A percentile compares a stretch with the other conserved stretches of the same genome.
Conservation (phyloP, 371 early-diverging fungal species). For the Mucor racemosus region DNA sequence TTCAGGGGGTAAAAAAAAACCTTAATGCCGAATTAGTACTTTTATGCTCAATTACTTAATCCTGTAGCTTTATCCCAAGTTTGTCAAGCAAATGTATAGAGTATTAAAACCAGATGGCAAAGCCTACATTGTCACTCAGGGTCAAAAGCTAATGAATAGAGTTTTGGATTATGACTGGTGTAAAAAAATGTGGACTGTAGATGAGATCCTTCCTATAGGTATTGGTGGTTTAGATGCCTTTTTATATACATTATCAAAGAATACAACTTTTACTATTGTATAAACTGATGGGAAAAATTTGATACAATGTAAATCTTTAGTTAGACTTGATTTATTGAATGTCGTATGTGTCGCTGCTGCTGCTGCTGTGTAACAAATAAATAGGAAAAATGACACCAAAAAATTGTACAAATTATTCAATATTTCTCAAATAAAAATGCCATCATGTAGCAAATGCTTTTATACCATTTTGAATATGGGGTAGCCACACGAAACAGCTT, state of each 20-base stretch:
- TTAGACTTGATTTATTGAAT: too few species aligned
- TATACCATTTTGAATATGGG: too few species aligned
- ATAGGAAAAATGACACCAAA: too few species aligned
- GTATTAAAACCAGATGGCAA: constrained; percentile 37
- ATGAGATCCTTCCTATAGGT: constrained; percentile 31
- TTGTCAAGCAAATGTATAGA: constrained; percentile 41
- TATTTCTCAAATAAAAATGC: too few species aligned
- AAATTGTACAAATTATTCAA: too few species aligned
- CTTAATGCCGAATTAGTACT: not conserved
- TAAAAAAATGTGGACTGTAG: constrained; percentile 32
- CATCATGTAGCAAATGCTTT: too few species aligned
- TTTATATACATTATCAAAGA: constrained; percentile 38
- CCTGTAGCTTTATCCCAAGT: constrained; percentile 48
- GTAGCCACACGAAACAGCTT: too few species aligned
- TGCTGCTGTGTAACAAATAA: too few species aligned
- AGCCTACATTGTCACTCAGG: constrained; percentile 55
- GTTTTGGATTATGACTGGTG: constrained; percentile 48
- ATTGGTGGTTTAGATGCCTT: constrained; percentile 50
- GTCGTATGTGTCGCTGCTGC: too few species aligned
- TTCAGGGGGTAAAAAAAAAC: constrained; percentile 36
- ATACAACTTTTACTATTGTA: not conserved
- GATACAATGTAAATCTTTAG: too few species aligned
- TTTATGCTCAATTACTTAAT: not conserved
- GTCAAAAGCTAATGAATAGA: constrained; percentile 42
- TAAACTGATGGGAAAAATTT: too few species aligned